These are phyloP conservation scores for Fraxinus greggii DNA, from an alignment of 305 asterid species.

Conservation along the genomic window DNA sequence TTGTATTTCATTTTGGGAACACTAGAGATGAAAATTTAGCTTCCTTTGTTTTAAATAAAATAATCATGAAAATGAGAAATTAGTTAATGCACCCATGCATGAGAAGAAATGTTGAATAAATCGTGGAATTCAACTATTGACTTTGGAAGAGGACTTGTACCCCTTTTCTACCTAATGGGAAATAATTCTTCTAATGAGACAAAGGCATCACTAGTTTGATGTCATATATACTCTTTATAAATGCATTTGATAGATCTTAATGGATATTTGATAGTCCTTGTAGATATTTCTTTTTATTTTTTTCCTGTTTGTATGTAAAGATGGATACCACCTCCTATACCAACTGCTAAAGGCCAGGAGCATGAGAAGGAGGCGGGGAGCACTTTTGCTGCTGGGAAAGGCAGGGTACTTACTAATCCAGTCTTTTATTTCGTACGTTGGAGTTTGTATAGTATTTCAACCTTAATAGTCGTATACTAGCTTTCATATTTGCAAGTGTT, in stretches of 20 bases:
- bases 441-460: conserved; percentile 8
- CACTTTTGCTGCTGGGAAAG: conserved; percentile 94
- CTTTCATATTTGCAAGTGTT: conserved; percentile 11
- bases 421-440: conserved; percentile 14
- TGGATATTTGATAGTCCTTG: conserved; percentile 4
- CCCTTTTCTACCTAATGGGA: conserved; percentile 1
- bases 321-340: conserved; percentile 92
- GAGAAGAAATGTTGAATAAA: neutral
- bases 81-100: neutral
- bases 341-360: conserved; percentile 59
- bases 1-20: neutral
- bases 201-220: neutral
- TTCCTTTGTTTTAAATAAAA: neutral
- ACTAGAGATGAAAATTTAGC: neutral
- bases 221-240: conserved; percentile 11
- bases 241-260: neutral
- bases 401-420: conserved; percentile 52
- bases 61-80: neutral
- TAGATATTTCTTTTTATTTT: neutral
- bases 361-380: conserved; percentile 80
- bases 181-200: conserved; percentile 1
- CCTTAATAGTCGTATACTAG: neutral
- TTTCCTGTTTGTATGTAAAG: conserved; percentile 42
- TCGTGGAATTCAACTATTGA: neutral
- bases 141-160: neutral